phyloP scores from a whole-genome alignment of 345 rosid species.

The Populus tremula region DNA sequence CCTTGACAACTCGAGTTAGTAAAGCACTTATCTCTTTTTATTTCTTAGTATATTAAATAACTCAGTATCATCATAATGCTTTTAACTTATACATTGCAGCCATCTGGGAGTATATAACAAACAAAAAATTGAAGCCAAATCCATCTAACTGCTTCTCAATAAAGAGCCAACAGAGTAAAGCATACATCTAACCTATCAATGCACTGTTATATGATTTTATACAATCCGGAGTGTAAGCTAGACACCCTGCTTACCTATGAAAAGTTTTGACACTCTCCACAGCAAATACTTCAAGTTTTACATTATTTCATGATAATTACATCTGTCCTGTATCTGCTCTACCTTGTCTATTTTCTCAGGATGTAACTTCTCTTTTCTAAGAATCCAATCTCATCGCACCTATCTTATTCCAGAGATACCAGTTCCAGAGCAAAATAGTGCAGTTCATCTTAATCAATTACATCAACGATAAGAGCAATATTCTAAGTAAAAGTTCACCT shows the following conservation, averaged over 20 bases:
- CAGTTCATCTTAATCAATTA: neutral
- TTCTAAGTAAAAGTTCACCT: slow-evolving; percentile 40
- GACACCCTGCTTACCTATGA: neutral
- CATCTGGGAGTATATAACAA: neutral
- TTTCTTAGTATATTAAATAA: neutral
- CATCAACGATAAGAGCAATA: neutral
- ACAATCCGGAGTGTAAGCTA: neutral
- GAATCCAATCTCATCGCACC: neutral
- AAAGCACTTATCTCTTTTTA: neutral
- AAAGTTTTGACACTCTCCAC: neutral
- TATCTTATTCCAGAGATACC: neutral
- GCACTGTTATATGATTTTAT: neutral
- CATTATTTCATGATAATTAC: neutral
- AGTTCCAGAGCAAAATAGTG: neutral
- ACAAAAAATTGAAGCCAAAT: neutral
- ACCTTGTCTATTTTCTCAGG: neutral
- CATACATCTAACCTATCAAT: neutral
- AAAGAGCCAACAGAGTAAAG: neutral
- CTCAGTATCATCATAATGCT: neutral
- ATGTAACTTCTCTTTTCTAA: neutral
- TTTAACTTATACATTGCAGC: neutral
- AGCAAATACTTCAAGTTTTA: neutral
- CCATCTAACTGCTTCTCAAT: neutral
- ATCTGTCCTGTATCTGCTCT: neutral
- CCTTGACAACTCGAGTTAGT: neutral